Base-by-base conservation (phyloP, 2,329 filamentous ascomycete species). In the Penicillium sp. region DNA sequence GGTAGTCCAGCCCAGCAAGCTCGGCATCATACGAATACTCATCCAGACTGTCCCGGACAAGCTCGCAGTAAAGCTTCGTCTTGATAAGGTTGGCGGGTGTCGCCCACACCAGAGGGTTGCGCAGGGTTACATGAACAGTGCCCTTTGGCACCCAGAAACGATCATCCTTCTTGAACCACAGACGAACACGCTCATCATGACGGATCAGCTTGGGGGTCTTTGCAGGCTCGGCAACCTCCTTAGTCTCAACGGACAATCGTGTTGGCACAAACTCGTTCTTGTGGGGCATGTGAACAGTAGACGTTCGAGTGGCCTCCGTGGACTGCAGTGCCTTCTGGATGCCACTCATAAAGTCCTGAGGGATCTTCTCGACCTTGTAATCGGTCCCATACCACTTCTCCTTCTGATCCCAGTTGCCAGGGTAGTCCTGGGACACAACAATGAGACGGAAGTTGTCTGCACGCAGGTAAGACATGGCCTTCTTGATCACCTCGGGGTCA, bases 371-470 rank as follows among this genome's bases (percentile, higher is more conserved):
- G 35, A 88, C 84, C 63, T 87, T 90, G 78, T 97, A 96, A 71
- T 98, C 93, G 0, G 95, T 99, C 8, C 94, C 94, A 69, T 99
- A 99, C 95, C 95, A 99, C 73, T 93, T 92, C 79, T 99, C 95
- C 72, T 90, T 96, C 73, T 88, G 80, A 65, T 96, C 85, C 91
- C 92, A 97, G 54, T 86, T 84, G 0, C 92, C 93, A 0, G 93
- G 93, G 66, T 88, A 90, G 8, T 90, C 89, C 71, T 92, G 90
- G 25, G 92, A 94, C 31, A 96, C 87, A 52, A 98, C 83, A 1
- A 87, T 88, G 74, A 97, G 84, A 34, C 91, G 86, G 79, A 98
- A 92, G 72, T 97, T 98, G 73, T 98, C 93, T 0, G 93, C 90
- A 20, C 88, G 84, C 50, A 99, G 78, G 70, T 86, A 90, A 4